Conservation (phyloP, 164 flowering plant genomes). For the Liquidambar formosana region DNA sequence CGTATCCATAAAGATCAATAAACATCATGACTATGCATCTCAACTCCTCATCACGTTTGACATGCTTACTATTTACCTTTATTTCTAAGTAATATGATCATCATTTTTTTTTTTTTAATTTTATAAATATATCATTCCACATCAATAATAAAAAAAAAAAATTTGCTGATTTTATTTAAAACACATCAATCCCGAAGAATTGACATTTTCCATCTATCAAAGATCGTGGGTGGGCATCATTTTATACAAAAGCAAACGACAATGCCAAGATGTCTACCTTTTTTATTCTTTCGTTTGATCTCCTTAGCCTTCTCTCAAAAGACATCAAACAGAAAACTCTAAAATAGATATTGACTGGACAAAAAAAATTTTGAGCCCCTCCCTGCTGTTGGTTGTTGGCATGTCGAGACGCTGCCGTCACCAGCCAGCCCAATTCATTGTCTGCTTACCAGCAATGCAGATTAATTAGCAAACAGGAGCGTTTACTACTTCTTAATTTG, state of each 20-base stretch:
- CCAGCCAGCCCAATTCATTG: background rate
- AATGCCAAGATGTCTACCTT: background rate
- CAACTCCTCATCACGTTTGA: too few relatives aligned
- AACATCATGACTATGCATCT: too few relatives aligned
- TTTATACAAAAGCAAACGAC: background rate
- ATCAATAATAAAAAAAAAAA: too few relatives aligned
- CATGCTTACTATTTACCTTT: too few relatives aligned
- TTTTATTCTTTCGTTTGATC: background rate
- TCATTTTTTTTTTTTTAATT: too few relatives aligned
- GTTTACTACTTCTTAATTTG: background rate
- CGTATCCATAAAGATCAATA: too few relatives aligned
- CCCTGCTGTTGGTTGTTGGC: background rate
- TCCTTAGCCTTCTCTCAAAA: background rate
- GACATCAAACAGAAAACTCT: background rate
- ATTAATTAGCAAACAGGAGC: background rate
- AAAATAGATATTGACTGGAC: background rate
- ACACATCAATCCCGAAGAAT: too few relatives aligned
- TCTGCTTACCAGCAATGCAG: background rate
- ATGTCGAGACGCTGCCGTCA: slow-evolving; percentile 1
- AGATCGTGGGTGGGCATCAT: too few relatives aligned
- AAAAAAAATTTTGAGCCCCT: background rate
- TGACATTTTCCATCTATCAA: too few relatives aligned
- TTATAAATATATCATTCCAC: too few relatives aligned
- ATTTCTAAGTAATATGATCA: too few relatives aligned
- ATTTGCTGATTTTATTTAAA: too few relatives aligned